These are phyloP conservation scores for Hypoxylon sp. DNA, from an alignment of 2,329 filamentous ascomycete species.

Conservation along the genomic window DNA sequence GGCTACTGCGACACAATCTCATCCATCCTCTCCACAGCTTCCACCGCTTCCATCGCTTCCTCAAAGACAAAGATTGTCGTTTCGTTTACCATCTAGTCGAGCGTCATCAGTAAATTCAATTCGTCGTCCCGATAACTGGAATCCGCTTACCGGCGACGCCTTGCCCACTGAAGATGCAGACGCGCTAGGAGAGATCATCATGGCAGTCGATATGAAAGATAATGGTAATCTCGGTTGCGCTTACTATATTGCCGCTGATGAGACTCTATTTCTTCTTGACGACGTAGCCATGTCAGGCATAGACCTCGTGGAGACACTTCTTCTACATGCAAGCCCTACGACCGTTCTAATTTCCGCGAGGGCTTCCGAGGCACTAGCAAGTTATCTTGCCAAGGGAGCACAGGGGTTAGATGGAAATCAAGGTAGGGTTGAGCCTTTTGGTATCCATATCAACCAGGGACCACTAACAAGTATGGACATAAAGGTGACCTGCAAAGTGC, in stretches of 20 bases:
- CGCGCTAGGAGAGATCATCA: conserved; percentile 74
- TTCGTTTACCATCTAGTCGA: conserved; percentile 40
- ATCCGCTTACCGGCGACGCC: conserved; percentile 32
- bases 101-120: conserved; percentile 25
- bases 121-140: conserved; percentile 31
- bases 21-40: conserved; percentile 45
- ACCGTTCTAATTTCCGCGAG: conserved; percentile 65
- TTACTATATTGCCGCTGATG: conserved; percentile 79
- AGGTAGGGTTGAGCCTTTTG: conserved; percentile 33
- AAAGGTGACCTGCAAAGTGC: conserved; percentile 54
- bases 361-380: conserved; percentile 56
- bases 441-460: neutral
- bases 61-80: conserved; percentile 44
- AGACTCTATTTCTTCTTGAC: conserved; percentile 79
- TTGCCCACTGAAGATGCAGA: conserved; percentile 47
- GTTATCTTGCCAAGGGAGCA: conserved; percentile 52
- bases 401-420: conserved; percentile 50
- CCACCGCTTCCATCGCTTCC: conserved; percentile 41
- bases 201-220: conserved; percentile 82
- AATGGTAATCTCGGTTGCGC: conserved; percentile 81
- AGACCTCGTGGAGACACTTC: conserved; percentile 73
- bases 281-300: conserved; percentile 77
- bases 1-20: conserved; percentile 27
- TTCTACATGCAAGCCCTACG: conserved; percentile 67
- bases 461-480: conserved; percentile 28